Percentiles rank a stretch among this genome's conserved stretches.
phyloP scores from a whole-genome alignment of 495 filamentous ascomycete species.

The Penicillium atrosanguineum region DNA sequence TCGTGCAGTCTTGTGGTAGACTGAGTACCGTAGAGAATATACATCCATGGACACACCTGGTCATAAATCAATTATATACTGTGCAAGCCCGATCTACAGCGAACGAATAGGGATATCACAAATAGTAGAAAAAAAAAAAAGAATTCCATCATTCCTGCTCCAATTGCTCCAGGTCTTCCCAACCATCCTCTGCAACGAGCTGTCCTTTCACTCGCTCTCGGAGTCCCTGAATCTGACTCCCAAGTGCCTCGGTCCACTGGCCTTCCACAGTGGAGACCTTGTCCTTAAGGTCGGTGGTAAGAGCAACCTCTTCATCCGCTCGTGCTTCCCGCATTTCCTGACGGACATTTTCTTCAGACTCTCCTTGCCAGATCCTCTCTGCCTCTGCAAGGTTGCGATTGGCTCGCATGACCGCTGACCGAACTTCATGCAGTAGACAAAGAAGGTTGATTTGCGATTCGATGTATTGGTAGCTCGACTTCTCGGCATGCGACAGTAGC shows the following conservation, averaged over 20 bases:
- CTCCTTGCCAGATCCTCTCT: constrained; percentile 58
- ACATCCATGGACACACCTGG: background rate
- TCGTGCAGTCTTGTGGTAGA: no score
- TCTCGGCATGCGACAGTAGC: constrained; percentile 80
- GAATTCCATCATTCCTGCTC: constrained; percentile 30
- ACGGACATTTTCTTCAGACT: constrained; percentile 45
- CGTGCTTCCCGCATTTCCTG: constrained; percentile 59
- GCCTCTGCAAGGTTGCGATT: constrained; percentile 52
- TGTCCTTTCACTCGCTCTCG: constrained; percentile 60
- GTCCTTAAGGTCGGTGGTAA: constrained; percentile 89
- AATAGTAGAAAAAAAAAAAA: constrained; percentile 12
- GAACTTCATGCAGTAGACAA: constrained; percentile 91
- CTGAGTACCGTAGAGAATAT: no score
- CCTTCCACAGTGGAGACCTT: constrained; percentile 86
- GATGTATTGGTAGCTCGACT: constrained; percentile 92
- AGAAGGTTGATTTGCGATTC: constrained; percentile 90
- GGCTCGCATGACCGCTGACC: constrained; percentile 69
- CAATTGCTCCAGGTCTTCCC: constrained; percentile 62
- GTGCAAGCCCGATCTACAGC: constrained; percentile 17
- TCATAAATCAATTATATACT: constrained; percentile 8
- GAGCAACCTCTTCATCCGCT: constrained; percentile 58
- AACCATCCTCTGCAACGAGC: constrained; percentile 65
- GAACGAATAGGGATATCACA: constrained; percentile 34
- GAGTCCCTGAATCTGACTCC: constrained; percentile 54
- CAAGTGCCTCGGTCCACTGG: constrained; percentile 74